phyloP scores from a whole-genome alignment of 352 stramenopile species.

The Pythium volutum region DNA sequence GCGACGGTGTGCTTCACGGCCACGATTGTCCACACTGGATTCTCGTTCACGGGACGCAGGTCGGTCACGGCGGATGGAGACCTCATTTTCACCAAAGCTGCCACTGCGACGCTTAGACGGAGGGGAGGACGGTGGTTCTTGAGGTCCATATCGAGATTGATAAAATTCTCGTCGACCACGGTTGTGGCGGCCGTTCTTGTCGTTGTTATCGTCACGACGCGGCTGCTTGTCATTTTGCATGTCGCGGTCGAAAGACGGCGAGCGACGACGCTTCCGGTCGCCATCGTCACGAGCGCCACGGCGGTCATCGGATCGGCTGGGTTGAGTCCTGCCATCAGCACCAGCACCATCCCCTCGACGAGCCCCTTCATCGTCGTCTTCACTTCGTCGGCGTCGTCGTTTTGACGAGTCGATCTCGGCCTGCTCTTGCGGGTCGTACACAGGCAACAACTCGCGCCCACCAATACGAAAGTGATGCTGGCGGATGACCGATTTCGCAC shows the following conservation, averaged over 20 bases:
- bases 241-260: conserved; percentile 11
- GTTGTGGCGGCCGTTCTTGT: neutral
- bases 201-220: conserved; percentile 1
- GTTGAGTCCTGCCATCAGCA: conserved; percentile 3
- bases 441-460: conserved; percentile 52
- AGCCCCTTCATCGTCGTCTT: conserved; percentile 4
- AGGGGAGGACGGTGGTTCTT: neutral
- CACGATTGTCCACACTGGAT: neutral
- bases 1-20: neutral
- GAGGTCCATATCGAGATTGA: conserved; percentile 16
- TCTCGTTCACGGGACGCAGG: neutral
- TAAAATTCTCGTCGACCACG: conserved; percentile 10
- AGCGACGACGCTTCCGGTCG: conserved; percentile 18
- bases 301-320: conserved; percentile 8
- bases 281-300: conserved; percentile 12
- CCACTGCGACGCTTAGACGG: conserved; percentile 2
- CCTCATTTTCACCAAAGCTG: neutral
- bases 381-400: conserved; percentile 8
- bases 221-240: conserved; percentile 9
- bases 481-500: conserved; percentile 56
- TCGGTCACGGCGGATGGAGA: neutral
- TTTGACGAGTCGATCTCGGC: conserved; percentile 44
- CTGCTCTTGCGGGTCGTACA: conserved; percentile 73
- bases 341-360: conserved; percentile 4
- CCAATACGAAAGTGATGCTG: conserved; percentile 44